Conservation (phyloP, 768 basidiomycete species). For the Hygrocybe punicea region DNA sequence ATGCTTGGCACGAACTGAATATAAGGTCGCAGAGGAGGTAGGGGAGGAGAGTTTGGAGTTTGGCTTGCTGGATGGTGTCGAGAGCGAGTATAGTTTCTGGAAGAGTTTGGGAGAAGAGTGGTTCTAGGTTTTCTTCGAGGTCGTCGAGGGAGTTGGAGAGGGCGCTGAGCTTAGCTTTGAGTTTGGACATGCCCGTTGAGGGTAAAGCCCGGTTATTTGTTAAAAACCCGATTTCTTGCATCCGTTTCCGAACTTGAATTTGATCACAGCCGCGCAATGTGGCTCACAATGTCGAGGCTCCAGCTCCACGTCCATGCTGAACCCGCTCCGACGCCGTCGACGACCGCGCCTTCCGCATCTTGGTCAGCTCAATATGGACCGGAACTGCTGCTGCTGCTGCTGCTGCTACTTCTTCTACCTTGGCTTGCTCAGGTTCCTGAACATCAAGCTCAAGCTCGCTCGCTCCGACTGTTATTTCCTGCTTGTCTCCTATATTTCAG, state of each 20-base stretch:
- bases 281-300: no score
- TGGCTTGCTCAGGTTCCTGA: no score
- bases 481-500: no score
- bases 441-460: no score
- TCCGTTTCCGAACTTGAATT: neutral
- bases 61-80: constrained; percentile 75
- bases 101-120: constrained; percentile 64
- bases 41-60: constrained; percentile 73
- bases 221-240: neutral
- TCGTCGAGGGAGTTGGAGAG: constrained; percentile 61
- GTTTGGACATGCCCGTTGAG: constrained; percentile 44
- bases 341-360: no score
- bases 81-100: constrained; percentile 62
- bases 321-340: no score
- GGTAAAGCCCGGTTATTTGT: constrained; percentile 29
- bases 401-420: no score
- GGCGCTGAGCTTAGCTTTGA: constrained; percentile 46
- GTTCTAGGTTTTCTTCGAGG: constrained; percentile 63
- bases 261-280: no score
- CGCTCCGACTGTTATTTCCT: no score
- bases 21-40: constrained; percentile 81
- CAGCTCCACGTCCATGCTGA: no score
- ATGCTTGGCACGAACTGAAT: constrained; percentile 59
- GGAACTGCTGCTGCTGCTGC: no score
- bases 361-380: no score